These are phyloP conservation scores for Rossbeevera mucosa DNA, from an alignment of 768 basidiomycete genomes.

Conservation along the genomic window DNA sequence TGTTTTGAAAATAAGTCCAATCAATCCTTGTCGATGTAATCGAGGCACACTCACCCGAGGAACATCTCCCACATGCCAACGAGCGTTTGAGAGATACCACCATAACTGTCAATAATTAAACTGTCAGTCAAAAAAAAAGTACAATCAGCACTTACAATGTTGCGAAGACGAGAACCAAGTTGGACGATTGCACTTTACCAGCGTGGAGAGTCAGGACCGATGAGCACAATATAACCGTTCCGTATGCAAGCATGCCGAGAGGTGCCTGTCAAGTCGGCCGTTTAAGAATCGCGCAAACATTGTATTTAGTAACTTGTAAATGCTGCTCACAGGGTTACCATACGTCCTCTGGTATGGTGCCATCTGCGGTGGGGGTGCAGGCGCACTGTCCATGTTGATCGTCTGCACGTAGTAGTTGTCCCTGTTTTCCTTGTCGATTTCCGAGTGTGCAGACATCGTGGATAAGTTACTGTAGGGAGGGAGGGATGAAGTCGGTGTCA, in stretches of 20 bases:
- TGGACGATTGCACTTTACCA: constrained; percentile 17
- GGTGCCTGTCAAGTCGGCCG: constrained; percentile 17
- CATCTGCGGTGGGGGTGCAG: constrained; percentile 17
- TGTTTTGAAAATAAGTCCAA: constrained; percentile 10
- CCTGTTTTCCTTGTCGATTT: constrained; percentile 19
- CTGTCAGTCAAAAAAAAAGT: neutral
- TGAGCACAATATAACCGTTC: constrained; percentile 29
- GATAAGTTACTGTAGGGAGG: neutral
- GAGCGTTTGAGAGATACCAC: constrained; percentile 28
- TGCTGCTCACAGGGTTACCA: constrained; percentile 20
- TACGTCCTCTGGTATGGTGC: constrained; percentile 25
- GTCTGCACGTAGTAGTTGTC: constrained; percentile 28
- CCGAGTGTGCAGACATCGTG: constrained; percentile 21
- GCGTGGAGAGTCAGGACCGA: constrained; percentile 24
- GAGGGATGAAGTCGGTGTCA: neutral
- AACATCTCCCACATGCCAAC: constrained; percentile 32
- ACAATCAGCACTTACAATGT: constrained; percentile 19
- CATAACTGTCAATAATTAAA: constrained; percentile 20
- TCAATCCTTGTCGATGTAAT: neutral
- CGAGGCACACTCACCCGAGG: constrained; percentile 21
- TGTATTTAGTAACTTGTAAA: neutral
- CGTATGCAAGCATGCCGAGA: constrained; percentile 27
- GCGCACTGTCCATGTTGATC: constrained; percentile 15
- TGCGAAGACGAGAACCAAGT: constrained; percentile 27
- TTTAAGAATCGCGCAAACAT: neutral